Evolutionary conservation across 2,329 filamentous ascomycete genomes (phyloP), one percentile per base, ranked within the genome.

Genomic region (Chrysosporium keratinophilum): DNA sequence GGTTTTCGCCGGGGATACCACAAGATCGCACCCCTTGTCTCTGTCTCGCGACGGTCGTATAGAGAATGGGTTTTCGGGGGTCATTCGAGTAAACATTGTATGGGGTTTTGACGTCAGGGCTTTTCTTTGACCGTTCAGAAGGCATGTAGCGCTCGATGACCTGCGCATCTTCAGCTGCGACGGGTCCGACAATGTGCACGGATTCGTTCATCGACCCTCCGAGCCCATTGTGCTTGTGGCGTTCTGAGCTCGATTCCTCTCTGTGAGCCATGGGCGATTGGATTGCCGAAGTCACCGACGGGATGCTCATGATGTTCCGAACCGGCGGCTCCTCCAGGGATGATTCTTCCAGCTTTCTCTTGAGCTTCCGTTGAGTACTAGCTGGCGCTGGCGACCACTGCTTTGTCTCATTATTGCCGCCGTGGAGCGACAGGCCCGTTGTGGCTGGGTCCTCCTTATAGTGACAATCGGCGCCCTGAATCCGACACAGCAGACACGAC

Each of bases 111-210:
- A 65, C 64, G 54, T 71, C 68, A 40, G 67, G 64, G 2, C 69
- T 67, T 49, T 65, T 64, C 58, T 61, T 71, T 14, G 67, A 68
- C 52, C 64, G 59, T 56, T 72, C 67, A 23, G 69, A 66, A 15
- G 74, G 74, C 55, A 82, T 74, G 54, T 80, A 81, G 50, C 79
- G 75, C n/a, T 80, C 76, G 44, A 83, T 70, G 10, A 83, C 73
- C 51, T 82, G 79, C 1, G 77, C 79, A 66, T 83, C 80, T 47
- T 77, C 77, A 4, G 78, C 79, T 5, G 78, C 74, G 5, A 79
- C 77, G 0, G 80, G 80, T 0, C 80, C 79, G 50, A 83, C 74
- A 55, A 83, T 81, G 58, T 81, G 76, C 37, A 73, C 68, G 1
- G 69, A 73, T 57, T 73, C 70, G 55, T 71, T 71, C 40, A 57